Evolutionary conservation across 768 basidiomycete genomes (phyloP), one percentile per base, ranked within the genome.

Genomic region (Lactifluus hygrophoroides): DNA sequence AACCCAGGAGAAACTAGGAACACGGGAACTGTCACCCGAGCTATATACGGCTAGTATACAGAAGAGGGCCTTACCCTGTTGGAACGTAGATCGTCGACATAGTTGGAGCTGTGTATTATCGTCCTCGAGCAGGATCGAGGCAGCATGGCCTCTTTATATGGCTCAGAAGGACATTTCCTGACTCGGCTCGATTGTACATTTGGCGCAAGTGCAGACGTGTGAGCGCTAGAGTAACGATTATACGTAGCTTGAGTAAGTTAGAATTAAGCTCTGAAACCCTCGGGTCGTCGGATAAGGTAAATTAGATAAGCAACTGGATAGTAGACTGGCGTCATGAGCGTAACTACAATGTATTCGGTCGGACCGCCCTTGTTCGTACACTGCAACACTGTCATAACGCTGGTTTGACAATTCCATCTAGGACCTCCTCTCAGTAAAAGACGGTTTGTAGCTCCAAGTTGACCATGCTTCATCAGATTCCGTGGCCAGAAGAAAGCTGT

Each of bases 381-480:
- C n/a, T 55, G n/a, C n/a, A n/a, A n/a, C n/a, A n/a, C n/a, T 10
- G 27, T 21, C 19, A 11, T n/a, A 16, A 9, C 32, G 10, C 10
- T 25, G 28, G 17, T 10, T 10, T 38, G 34, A 28, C 34, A 42
- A 8, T 28, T 16, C n/a, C 16, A 13, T n/a, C 35, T 46, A 79
- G 80, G 67, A 72, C 61, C 67, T 81, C 3, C 62, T 81, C 38
- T 65, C 69, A 8, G 23, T 62, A 61, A 11, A 45, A 65, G 10
- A 63, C 65, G 19, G 54, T 16, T 30, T 44, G 37, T 38, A 16
- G 11, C 64, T 70, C 25, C 57, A 67, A 6, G 73, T 71, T 11
- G 80, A 83, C 61, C 83, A 84, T 61, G 82, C 82, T 64, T 78
- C 80, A 16, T 86, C 86, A 1, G 88, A 89, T n/a, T n/a, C n/a